Conservation (phyloP, 352 stramenopile species). For the Phytophthora palmivora region DNA sequence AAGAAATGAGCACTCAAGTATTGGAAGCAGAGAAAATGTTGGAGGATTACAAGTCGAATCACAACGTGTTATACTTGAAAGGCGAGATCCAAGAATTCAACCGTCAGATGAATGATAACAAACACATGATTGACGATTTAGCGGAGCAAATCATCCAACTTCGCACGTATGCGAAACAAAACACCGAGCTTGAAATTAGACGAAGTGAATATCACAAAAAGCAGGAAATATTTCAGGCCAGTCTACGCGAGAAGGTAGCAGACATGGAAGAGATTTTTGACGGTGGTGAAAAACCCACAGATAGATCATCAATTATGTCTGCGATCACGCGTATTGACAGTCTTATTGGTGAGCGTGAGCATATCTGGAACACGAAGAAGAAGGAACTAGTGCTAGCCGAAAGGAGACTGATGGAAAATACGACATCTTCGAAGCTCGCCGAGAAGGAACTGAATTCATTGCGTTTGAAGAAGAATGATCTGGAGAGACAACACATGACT, state of each 20-base stretch:
- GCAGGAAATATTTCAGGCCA: slow-evolving; percentile 48
- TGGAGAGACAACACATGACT: slow-evolving; percentile 64
- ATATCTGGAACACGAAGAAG: slow-evolving; percentile 32
- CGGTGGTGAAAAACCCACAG: slow-evolving; percentile 33
- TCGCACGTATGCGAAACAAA: slow-evolving; percentile 52
- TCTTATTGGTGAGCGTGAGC: slow-evolving; percentile 34
- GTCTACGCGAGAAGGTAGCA: slow-evolving; percentile 50
- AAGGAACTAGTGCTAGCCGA: slow-evolving; percentile 42
- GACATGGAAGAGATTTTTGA: slow-evolving; percentile 50
- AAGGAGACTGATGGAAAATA: slow-evolving; percentile 58
- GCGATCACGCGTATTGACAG: slow-evolving; percentile 35
- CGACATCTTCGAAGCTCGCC: slow-evolving; percentile 51
- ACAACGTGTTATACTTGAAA: slow-evolving; percentile 48
- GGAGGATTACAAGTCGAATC: slow-evolving; percentile 47
- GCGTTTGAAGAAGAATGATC: slow-evolving; percentile 51
- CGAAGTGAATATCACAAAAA: slow-evolving; percentile 51
- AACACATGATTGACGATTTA: slow-evolving; percentile 52
- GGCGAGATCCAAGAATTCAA: slow-evolving; percentile 53
- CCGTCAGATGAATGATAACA: slow-evolving; percentile 50
- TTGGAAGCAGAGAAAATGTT: slow-evolving; percentile 56
- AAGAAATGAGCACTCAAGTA: slow-evolving; percentile 55
- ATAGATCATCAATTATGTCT: slow-evolving; percentile 37
- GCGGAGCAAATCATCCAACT: slow-evolving; percentile 65
- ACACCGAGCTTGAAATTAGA: slow-evolving; percentile 60
- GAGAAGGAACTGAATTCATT: slow-evolving; percentile 54